A percentile compares a stretch with the other conserved stretches of the same genome.
Evolutionary conservation across 331 rosid genomes (phyloP).

Genomic region (Dryas integrifolia): DNA sequence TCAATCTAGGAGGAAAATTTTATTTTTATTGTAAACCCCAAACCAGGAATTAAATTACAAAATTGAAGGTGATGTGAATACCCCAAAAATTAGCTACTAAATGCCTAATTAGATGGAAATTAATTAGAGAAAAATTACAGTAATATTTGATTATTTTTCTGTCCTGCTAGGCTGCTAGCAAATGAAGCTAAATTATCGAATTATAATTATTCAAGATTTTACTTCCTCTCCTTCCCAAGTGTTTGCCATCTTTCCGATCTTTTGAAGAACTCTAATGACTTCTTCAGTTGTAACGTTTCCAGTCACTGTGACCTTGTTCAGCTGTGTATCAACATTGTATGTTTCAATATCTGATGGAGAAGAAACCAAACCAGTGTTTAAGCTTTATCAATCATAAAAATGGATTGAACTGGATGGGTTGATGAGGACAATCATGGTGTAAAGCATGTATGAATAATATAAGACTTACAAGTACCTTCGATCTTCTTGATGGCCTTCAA

Average conservation of each 20-base stretch:
- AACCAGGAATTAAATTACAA: not conserved
- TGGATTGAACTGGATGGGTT: not conserved
- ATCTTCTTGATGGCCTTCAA: constrained; percentile 80
- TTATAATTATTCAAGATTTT: constrained; percentile 15
- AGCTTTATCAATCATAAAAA: not conserved
- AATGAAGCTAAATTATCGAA: not conserved
- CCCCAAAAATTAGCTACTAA: not conserved
- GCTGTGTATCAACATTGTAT: constrained; percentile 59
- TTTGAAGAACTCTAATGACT: constrained; percentile 63
- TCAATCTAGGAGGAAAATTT: not conserved
- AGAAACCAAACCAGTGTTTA: not conserved
- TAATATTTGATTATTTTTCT: not conserved
- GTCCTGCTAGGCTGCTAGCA: not conserved
- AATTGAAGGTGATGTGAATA: not conserved
- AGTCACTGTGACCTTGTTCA: constrained; percentile 67
- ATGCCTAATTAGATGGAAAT: not conserved
- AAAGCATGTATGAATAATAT: not conserved
- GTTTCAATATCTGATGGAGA: constrained; percentile 64
- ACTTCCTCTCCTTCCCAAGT: constrained; percentile 47
- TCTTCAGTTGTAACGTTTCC: constrained; percentile 68
- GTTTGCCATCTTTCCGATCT: constrained; percentile 60
- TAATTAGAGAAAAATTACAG: not conserved
- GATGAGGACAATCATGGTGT: not conserved
- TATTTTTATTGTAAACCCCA: not conserved
- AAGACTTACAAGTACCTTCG: constrained; percentile 40